Evolutionary conservation across 2,329 filamentous ascomycete genomes (phyloP).

Genomic region (Trichoderma afroharzianum): DNA sequence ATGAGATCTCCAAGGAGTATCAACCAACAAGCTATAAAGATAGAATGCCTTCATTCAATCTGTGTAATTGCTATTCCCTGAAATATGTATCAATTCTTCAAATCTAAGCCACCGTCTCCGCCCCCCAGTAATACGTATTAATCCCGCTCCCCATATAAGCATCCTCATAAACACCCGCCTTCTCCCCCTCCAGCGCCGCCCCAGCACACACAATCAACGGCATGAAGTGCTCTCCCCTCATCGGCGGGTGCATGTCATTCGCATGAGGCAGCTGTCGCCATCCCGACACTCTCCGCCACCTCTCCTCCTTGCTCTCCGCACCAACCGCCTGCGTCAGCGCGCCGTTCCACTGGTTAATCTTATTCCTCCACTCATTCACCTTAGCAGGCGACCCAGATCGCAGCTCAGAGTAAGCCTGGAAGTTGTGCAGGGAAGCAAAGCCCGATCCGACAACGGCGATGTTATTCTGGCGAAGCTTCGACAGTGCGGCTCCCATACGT

Average conservation of each 20-base stretch:
- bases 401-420: constrained; percentile 43
- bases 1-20: background rate
- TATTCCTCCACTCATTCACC: constrained; percentile 25
- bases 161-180: constrained; percentile 45
- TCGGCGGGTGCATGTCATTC: constrained; percentile 51
- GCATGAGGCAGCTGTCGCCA: constrained; percentile 49
- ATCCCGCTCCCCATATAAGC: constrained; percentile 47
- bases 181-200: constrained; percentile 42
- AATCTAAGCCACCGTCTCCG: constrained; percentile 23
- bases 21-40: background rate
- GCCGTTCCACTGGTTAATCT: constrained; percentile 43
- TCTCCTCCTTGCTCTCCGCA: constrained; percentile 31
- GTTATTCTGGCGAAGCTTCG: constrained; percentile 46
- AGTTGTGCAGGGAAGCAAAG: constrained; percentile 56
- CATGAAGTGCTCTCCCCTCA: constrained; percentile 56
- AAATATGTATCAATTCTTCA: too few relatives aligned
- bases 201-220: constrained; percentile 56
- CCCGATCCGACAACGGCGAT: constrained; percentile 59
- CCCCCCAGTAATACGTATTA: constrained; percentile 54
- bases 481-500: constrained; percentile 51
- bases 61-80: background rate
- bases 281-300: constrained; percentile 38
- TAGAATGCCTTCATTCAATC: background rate
- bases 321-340: constrained; percentile 41
- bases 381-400: constrained; percentile 22